Conservation (phyloP, 495 filamentous ascomycete genomes). For the Daldinia bambusicola region DNA sequence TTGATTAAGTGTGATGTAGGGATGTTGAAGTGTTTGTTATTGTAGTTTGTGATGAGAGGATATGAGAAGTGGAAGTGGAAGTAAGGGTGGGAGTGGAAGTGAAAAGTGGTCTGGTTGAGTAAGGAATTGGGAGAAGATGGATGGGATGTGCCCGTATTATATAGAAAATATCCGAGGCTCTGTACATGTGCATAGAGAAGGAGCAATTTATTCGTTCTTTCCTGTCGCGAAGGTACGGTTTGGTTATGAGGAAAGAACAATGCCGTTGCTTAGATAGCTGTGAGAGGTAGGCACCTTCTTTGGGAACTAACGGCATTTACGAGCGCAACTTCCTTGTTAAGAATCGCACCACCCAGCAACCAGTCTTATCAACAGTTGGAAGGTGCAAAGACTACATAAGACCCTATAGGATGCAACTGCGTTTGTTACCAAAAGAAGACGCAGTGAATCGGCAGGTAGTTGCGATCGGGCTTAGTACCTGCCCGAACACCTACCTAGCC, state of each 20-base stretch:
- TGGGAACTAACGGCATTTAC: neutral
- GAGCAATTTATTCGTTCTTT: neutral
- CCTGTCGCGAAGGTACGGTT: neutral
- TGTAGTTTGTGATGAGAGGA: neutral
- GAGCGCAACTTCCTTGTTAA: neutral
- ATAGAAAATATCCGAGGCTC: slow-evolving; percentile 6
- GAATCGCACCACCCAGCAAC: neutral
- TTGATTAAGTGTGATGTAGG: neutral
- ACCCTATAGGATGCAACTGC: neutral
- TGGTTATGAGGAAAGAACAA: neutral
- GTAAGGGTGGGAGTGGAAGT: no score
- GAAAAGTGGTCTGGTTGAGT: neutral
- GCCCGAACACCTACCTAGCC: neutral
- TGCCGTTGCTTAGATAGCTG: neutral
- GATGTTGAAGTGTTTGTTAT: neutral
- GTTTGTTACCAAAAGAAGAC: neutral
- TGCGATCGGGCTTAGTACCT: neutral
- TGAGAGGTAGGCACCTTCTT: neutral
- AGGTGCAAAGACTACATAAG: neutral
- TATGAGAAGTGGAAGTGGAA: neutral
- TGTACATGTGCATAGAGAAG: neutral
- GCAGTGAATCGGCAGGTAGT: neutral
- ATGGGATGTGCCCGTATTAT: neutral
- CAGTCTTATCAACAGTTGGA: neutral
- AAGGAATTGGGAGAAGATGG: neutral